These are phyloP conservation scores for Zychaea mexicana DNA, from an alignment of 371 early-diverging fungal genomes.

Conservation along the genomic window DNA sequence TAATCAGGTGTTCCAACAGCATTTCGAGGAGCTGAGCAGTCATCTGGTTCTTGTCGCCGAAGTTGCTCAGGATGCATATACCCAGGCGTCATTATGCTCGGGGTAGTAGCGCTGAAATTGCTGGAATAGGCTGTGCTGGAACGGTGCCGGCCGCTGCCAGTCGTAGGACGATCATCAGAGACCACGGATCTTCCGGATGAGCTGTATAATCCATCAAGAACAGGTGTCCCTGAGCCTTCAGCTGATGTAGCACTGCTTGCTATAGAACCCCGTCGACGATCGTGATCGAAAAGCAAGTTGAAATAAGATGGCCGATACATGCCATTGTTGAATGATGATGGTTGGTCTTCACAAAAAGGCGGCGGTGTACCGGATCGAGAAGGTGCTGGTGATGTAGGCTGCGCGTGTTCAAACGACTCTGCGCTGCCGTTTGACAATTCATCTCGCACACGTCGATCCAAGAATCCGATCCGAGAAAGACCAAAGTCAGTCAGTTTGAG, in stretches of 20 bases:
- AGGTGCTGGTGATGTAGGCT: conserved; percentile 42
- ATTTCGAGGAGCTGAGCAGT: conserved; percentile 11
- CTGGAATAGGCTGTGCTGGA: conserved; percentile 23
- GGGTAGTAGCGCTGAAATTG: conserved; percentile 11
- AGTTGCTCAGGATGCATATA: conserved; percentile 27
- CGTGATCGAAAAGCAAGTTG: conserved; percentile 21
- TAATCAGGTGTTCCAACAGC: conserved; percentile 98
- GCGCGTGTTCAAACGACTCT: conserved; percentile 19
- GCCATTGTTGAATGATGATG: conserved; percentile 12
- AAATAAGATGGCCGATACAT: conserved; percentile 39
- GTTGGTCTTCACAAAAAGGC: conserved; percentile 38
- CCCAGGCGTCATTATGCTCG: conserved; percentile 24
- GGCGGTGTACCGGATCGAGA: conserved; percentile 49
- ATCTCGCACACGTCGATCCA: conserved; percentile 76
- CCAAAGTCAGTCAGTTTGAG: conserved; percentile 96
- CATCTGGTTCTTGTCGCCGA: conserved; percentile 5
- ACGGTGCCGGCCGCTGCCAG: conserved; percentile 11
- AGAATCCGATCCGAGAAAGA: conserved; percentile 83
- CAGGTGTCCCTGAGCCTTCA: conserved; percentile 7
- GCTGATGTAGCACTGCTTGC: conserved; percentile 23
- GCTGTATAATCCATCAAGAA: neutral
- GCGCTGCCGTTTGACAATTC: conserved; percentile 33
- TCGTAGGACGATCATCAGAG: neutral
- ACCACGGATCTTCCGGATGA: neutral
- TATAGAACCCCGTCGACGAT: conserved; percentile 34